phyloP scores from a whole-genome alignment of 257 asterid genomes.

The Leptodermis oblonga region DNA sequence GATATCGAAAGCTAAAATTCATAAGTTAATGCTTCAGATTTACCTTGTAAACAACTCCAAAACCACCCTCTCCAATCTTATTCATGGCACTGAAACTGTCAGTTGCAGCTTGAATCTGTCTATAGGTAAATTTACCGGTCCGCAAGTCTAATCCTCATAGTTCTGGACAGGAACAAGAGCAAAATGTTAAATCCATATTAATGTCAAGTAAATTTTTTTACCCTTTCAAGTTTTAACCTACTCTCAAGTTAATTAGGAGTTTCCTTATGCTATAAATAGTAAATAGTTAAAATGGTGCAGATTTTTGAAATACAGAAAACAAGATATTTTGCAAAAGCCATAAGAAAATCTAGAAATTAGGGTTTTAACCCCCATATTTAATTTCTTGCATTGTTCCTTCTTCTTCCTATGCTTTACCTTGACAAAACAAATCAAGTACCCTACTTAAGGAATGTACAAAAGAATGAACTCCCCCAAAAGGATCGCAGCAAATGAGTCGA shows the following conservation, averaged over 20 bases:
- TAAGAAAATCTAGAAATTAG: no score
- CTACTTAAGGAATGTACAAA: no score
- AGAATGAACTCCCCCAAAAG: not conserved
- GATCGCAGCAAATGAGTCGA: no score
- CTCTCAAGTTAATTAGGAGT: no score
- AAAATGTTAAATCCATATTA: not conserved
- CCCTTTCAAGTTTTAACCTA: no score
- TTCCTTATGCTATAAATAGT: no score
- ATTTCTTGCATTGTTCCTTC: not conserved
- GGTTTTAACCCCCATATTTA: not conserved
- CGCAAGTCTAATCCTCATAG: constrained; percentile 49
- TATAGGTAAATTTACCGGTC: constrained; percentile 44
- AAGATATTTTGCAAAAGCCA: not conserved
- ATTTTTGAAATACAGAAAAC: not conserved
- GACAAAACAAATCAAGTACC: not conserved
- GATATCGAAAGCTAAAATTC: not conserved
- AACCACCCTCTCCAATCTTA: constrained; percentile 72
- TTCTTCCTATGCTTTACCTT: not conserved
- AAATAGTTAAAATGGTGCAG: no score
- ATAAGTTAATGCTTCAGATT: not conserved
- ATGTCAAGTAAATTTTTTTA: not conserved
- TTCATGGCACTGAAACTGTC: constrained; percentile 41
- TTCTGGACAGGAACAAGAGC: constrained; percentile 28
- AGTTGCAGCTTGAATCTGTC: constrained; percentile 67
- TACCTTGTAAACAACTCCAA: constrained; percentile 66